Percentiles rank a stretch among this genome's conserved stretches.
Conservation (phyloP, 768 basidiomycete genomes). For the Sarcodon aspratus region DNA sequence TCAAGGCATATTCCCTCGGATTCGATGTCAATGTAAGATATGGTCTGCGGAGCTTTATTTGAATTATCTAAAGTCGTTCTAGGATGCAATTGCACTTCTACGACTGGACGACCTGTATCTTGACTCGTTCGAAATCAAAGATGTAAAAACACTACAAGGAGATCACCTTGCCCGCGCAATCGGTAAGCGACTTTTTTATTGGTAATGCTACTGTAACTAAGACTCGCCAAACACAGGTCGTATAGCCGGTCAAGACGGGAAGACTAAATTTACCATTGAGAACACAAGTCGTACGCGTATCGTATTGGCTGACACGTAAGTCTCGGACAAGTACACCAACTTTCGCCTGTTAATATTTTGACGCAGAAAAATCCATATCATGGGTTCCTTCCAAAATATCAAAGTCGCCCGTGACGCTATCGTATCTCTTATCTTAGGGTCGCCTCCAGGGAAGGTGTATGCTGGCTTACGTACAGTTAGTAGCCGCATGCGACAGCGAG, state of each 20-base stretch:
- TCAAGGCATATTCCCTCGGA: constrained; percentile 88
- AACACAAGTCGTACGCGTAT: constrained; percentile 96
- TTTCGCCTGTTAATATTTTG: constrained; percentile 1
- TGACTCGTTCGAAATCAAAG: constrained; percentile 98
- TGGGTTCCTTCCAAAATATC: constrained; percentile 98
- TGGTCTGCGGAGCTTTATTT: neutral
- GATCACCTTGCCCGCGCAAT: constrained; percentile 98
- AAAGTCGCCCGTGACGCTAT: constrained; percentile 95
- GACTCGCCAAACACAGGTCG: constrained; percentile 44
- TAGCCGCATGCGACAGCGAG: constrained; percentile 88
- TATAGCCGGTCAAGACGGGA: constrained; percentile 97
- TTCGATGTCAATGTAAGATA: constrained; percentile 83
- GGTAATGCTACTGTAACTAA: neutral
- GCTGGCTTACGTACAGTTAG: constrained; percentile 86
- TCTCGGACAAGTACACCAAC: constrained; percentile 11
- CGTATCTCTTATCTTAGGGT: constrained; percentile 89
- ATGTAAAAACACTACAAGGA: constrained; percentile 95
- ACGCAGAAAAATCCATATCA: constrained; percentile 92
- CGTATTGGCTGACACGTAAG: constrained; percentile 93
- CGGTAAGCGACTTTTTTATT: constrained; percentile 32
- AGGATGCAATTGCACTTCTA: constrained; percentile 94
- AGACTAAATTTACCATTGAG: constrained; percentile 98
- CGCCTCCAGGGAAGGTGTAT: constrained; percentile 91
- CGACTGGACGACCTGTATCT: constrained; percentile 95
- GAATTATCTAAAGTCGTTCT: neutral